A percentile compares a stretch with the other conserved stretches of the same genome.
These are phyloP conservation scores for Apium graveolens DNA, from an alignment of 129 eudicot species.

Conservation along the genomic window DNA sequence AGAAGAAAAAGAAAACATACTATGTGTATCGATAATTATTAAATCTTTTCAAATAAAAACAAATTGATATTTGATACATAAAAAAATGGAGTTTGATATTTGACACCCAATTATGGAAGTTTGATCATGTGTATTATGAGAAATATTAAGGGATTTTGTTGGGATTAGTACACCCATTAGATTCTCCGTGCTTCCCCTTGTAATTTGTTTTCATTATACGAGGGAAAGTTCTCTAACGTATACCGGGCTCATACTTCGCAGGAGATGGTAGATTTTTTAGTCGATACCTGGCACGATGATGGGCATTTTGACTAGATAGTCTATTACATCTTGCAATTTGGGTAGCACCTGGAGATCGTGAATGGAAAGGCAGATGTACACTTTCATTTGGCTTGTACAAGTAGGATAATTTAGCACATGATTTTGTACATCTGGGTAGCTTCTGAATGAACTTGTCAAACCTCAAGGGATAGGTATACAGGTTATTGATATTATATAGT, in stretches of 20 bases:
- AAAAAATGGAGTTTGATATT: neutral
- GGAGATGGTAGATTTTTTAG: conserved; percentile 79
- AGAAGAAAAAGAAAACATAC: no score
- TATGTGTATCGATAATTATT: no score
- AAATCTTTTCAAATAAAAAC: no score
- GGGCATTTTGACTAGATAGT: conserved; percentile 44
- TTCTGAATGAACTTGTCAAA: conserved; percentile 1
- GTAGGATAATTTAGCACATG: conserved; percentile 4
- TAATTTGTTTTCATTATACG: neutral
- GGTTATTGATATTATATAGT: neutral
- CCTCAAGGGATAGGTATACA: conserved; percentile 12
- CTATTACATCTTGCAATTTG: conserved; percentile 4
- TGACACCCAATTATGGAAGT: neutral
- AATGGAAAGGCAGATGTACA: conserved; percentile 2
- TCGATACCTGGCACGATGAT: conserved; percentile 65
- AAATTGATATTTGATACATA: no score
- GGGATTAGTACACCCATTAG: neutral
- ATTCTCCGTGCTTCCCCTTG: neutral
- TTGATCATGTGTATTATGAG: neutral
- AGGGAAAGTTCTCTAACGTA: neutral
- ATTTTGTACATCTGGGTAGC: conserved; percentile 7
- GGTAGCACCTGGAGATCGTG: neutral
- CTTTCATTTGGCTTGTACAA: neutral
- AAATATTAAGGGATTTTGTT: neutral
- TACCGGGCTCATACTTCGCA: conserved; percentile 20